These are phyloP conservation scores for Geranomyces variabilis DNA, from an alignment of 192 early-diverging fungal genomes.

Conservation along the genomic window DNA sequence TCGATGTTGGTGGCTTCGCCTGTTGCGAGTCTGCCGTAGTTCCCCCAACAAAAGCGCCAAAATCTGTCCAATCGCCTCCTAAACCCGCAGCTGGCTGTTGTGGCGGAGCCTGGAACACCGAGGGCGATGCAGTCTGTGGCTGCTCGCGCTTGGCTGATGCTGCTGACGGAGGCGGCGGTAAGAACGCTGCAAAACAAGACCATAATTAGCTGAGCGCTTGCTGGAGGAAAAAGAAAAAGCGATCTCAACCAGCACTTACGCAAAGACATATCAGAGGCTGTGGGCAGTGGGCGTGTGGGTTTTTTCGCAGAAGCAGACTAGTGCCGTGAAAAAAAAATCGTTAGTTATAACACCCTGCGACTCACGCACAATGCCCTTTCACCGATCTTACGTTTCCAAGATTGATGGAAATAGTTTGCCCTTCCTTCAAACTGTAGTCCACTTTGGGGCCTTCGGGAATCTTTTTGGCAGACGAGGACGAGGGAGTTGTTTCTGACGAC, in stretches of 20 bases:
- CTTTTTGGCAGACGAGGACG: background rate
- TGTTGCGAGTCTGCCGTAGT: background rate
- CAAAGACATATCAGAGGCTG: too few species aligned
- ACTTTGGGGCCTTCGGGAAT: slow-evolving; percentile 50
- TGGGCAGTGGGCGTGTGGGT: background rate
- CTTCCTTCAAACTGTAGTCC: slow-evolving; percentile 81
- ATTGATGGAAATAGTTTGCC: slow-evolving; percentile 75
- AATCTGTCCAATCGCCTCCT: slow-evolving; percentile 16
- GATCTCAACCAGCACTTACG: too few species aligned
- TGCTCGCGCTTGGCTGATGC: background rate
- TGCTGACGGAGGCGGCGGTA: slow-evolving; percentile 19
- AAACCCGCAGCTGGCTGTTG: background rate
- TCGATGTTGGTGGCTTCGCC: background rate
- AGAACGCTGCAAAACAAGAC: slow-evolving; percentile 4
- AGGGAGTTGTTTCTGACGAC: too few species aligned
- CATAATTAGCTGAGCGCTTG: background rate
- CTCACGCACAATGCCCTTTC: background rate
- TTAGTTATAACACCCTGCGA: background rate
- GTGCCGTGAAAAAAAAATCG: background rate
- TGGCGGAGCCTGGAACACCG: background rate
- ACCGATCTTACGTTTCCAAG: slow-evolving; percentile 62
- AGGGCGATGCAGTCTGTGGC: background rate
- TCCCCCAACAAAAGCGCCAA: background rate
- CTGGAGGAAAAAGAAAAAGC: background rate
- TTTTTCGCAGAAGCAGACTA: slow-evolving; percentile 9